Evolutionary conservation across 1,284 basidiomycete species (phyloP).

Genomic region (Golubevia pallescens): DNA sequence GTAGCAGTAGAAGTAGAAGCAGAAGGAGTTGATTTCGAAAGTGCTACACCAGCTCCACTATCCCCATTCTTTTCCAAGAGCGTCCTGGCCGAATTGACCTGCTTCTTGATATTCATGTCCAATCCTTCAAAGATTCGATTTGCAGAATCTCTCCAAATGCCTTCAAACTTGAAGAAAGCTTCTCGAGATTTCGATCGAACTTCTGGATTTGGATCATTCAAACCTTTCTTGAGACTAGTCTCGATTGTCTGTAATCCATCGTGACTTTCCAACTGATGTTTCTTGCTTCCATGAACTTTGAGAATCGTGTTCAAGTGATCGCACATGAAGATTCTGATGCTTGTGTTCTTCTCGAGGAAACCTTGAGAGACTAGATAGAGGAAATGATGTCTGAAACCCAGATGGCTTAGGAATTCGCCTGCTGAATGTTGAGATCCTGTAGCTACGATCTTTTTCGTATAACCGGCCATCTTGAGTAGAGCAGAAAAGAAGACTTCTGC

Average conservation of each 20-base stretch:
- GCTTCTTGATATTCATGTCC: slow-evolving; percentile 41
- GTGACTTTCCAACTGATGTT: slow-evolving; percentile 47
- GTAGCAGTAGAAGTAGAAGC: slow-evolving; percentile 3
- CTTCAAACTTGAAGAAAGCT: slow-evolving; percentile 40
- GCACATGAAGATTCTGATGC: slow-evolving; percentile 33
- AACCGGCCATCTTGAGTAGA: slow-evolving; percentile 54
- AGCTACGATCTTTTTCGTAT: slow-evolving; percentile 61
- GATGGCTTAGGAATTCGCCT: slow-evolving; percentile 35
- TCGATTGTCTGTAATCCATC: slow-evolving; percentile 24
- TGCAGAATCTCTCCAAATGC: slow-evolving; percentile 36
- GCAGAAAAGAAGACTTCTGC: slow-evolving; percentile 29
- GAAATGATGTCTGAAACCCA: slow-evolving; percentile 37
- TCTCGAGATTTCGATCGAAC: slow-evolving; percentile 47
- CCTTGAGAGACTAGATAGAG: slow-evolving; percentile 39
- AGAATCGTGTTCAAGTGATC: slow-evolving; percentile 46
- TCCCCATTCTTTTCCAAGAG: slow-evolving; percentile 4
- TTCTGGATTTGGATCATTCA: slow-evolving; percentile 47
- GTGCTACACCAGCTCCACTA: background rate
- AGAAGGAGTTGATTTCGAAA: background rate
- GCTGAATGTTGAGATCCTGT: slow-evolving; percentile 47
- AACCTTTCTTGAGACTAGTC: slow-evolving; percentile 30
- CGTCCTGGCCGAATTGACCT: slow-evolving; percentile 24
- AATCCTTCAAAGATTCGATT: slow-evolving; percentile 29
- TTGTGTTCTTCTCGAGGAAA: slow-evolving; percentile 52
- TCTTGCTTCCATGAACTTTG: slow-evolving; percentile 29